Conservation (phyloP, 805 yeast species). For the Suhomyces sp. region DNA sequence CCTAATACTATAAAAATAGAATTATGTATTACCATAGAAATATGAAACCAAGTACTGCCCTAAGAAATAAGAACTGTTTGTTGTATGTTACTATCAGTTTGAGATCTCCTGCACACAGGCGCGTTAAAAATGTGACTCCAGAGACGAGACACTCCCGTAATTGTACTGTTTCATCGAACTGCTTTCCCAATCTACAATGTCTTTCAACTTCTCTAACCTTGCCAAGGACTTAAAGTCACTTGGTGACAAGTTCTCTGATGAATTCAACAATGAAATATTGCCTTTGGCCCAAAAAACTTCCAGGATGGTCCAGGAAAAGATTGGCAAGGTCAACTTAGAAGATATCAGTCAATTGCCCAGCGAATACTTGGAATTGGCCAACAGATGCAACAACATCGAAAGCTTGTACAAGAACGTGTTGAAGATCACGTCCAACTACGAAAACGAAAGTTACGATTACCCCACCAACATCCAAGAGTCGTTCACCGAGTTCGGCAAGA, state of each 20-base stretch:
- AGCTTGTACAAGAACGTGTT: conserved; percentile 40
- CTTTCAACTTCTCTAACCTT: conserved; percentile 41
- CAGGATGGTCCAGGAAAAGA: conserved; percentile 71
- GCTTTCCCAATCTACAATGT: conserved; percentile 21
- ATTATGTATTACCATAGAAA: too few species aligned
- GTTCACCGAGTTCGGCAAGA: conserved; percentile 67
- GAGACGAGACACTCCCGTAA: not conserved
- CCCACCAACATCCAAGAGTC: conserved; percentile 75
- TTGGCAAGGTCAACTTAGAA: conserved; percentile 65
- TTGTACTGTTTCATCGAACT: not conserved
- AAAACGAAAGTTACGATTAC: conserved; percentile 77
- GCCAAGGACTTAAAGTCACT: conserved; percentile 40
- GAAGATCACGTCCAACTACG: conserved; percentile 52
- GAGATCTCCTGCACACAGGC: conserved; percentile 7
- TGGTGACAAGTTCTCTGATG: conserved; percentile 46
- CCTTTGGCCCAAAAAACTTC: conserved; percentile 80
- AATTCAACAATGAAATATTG: conserved; percentile 50
- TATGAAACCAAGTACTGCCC: too few species aligned
- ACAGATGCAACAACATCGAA: conserved; percentile 39
- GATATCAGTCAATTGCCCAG: conserved; percentile 78
- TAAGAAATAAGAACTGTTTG: too few species aligned
- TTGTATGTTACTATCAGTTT: too few species aligned
- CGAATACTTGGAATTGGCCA: conserved; percentile 58
- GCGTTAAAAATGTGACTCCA: not conserved
- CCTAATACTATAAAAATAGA: too few species aligned